These are phyloP conservation scores for Bryoglossum gracile DNA, from an alignment of 495 filamentous ascomycete species.

Conservation along the genomic window DNA sequence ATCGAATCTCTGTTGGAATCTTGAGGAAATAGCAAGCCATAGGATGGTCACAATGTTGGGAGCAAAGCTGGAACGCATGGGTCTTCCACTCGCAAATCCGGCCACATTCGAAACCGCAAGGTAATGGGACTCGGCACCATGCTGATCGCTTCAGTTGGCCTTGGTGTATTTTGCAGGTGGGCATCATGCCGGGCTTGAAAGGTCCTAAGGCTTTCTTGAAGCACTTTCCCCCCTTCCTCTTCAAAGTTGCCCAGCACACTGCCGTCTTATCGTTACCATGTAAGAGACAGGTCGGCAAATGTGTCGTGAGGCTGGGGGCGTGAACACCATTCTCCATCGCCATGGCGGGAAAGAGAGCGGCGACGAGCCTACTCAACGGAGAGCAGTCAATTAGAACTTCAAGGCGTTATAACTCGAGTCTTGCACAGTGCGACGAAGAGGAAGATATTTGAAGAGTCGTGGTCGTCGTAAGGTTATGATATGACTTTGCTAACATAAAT, in stretches of 20 bases:
- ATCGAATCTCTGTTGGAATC: constrained; percentile 11
- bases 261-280: constrained; percentile 1
- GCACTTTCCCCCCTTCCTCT: constrained; percentile 9
- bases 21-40: constrained; percentile 15
- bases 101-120: constrained; percentile 13
- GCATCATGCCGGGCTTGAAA: constrained; percentile 9
- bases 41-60: constrained; percentile 2
- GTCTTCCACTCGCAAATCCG: constrained; percentile 12
- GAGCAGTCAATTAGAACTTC: neutral
- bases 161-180: constrained; percentile 9
- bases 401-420: neutral
- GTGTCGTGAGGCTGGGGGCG: neutral
- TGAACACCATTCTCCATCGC: neutral
- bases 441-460: neutral
- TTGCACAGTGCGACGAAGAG: neutral
- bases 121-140: constrained; percentile 13
- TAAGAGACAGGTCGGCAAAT: constrained; percentile 7
- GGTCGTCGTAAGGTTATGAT: neutral
- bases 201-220: constrained; percentile 7
- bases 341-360: constrained; percentile 4
- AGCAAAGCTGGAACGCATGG: constrained; percentile 13
- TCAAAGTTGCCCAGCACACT: constrained; percentile 13
- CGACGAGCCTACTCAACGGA: neutral
- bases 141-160: constrained; percentile 7
- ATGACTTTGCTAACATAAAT: neutral